Conservation (phyloP, 192 early-diverging fungal genomes). For the Umbelopsis isabellina region DNA sequence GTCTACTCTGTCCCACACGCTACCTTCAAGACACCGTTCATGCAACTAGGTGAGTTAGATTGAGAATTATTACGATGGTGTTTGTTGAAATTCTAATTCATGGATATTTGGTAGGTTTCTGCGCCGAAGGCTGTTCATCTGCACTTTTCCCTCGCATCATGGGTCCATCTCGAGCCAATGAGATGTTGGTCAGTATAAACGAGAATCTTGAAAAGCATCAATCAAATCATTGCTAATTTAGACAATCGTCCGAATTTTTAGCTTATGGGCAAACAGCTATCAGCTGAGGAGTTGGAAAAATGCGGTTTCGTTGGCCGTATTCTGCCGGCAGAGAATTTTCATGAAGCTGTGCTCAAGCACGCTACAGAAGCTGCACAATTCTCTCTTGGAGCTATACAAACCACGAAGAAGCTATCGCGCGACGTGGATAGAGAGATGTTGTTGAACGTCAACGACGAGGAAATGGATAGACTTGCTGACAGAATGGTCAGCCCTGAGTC, state of each 20-base stretch:
- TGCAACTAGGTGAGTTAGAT: slow-evolving; percentile 58
- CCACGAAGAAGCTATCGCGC: slow-evolving; percentile 59
- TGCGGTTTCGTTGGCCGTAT: slow-evolving; percentile 58
- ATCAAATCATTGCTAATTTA: not conserved
- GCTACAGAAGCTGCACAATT: slow-evolving; percentile 56
- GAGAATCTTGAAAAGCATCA: not conserved
- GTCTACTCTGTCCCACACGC: slow-evolving; percentile 66
- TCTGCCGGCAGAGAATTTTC: slow-evolving; percentile 53
- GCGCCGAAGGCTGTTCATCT: slow-evolving; percentile 72
- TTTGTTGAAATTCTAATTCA: not conserved
- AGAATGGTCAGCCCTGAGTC: slow-evolving; percentile 24
- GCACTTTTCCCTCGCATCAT: slow-evolving; percentile 68
- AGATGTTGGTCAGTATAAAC: slow-evolving; percentile 52
- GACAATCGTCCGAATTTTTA: not conserved
- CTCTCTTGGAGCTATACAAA: slow-evolving; percentile 58
- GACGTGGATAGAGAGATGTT: slow-evolving; percentile 49
- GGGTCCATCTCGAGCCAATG: slow-evolving; percentile 63
- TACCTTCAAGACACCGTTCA: slow-evolving; percentile 75
- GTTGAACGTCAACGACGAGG: slow-evolving; percentile 51
- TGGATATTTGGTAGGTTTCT: slow-evolving; percentile 49
- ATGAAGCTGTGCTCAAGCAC: slow-evolving; percentile 49
- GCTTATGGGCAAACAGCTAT: slow-evolving; percentile 58
- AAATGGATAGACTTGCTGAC: slow-evolving; percentile 61
- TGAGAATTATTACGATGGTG: not conserved
- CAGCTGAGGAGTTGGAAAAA: slow-evolving; percentile 62